These are phyloP conservation scores for Boletus huronensis DNA, from an alignment of 768 basidiomycete genomes.

Conservation along the genomic window DNA sequence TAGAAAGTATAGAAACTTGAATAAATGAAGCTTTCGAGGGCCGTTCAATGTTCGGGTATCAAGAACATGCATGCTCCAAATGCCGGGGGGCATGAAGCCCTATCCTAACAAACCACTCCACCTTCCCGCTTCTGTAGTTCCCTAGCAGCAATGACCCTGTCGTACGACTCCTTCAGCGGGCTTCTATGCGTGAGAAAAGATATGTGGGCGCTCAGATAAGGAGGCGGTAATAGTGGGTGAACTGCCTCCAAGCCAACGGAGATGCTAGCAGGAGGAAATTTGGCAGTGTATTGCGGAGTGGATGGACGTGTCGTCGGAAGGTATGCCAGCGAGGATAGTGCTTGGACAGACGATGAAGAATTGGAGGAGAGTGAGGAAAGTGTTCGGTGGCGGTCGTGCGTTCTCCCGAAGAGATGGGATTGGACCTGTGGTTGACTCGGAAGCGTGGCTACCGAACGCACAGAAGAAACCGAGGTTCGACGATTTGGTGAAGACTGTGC, in stretches of 20 bases:
- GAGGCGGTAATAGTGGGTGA: conserved; percentile 69
- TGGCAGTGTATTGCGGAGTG: conserved; percentile 46
- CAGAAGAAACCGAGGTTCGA: conserved; percentile 56
- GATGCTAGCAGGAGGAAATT: conserved; percentile 64
- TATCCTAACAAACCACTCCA: neutral
- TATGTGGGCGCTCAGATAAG: conserved; percentile 68
- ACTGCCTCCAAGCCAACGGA: conserved; percentile 54
- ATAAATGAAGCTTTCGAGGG: conserved; percentile 21
- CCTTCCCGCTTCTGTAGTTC: conserved; percentile 28
- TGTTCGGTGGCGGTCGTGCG: conserved; percentile 49
- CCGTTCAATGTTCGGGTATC: conserved; percentile 23
- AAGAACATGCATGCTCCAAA: conserved; percentile 5
- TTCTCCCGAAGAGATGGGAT: conserved; percentile 31
- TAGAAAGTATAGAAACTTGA: conserved; percentile 25
- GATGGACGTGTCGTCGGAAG: conserved; percentile 41
- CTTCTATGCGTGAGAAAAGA: conserved; percentile 62
- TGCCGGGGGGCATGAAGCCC: neutral
- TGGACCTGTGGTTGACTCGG: conserved; percentile 39
- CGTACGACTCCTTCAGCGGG: conserved; percentile 68
- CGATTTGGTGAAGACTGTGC: conserved; percentile 36
- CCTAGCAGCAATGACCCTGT: conserved; percentile 61
- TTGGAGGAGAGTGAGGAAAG: conserved; percentile 52
- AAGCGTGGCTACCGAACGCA: conserved; percentile 57
- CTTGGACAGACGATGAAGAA: conserved; percentile 47
- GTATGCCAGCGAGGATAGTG: conserved; percentile 54